Percentiles rank a stretch among this genome's conserved stretches.
These are phyloP conservation scores for Kodamaea arcana DNA, from an alignment of 1,139 yeast species.

Conservation along the genomic window DNA sequence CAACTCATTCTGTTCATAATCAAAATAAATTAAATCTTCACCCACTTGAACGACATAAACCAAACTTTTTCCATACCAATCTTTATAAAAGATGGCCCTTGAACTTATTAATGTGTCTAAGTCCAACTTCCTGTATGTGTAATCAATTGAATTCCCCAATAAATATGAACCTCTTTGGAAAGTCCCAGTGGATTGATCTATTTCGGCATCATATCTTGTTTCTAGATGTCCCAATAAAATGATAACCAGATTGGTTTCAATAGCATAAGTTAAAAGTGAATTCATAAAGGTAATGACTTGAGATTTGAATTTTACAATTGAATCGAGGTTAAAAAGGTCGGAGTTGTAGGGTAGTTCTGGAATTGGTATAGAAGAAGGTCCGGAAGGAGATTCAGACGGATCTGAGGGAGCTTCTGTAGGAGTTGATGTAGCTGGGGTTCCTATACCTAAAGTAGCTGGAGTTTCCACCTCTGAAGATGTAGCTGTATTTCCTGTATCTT, in stretches of 20 bases:
- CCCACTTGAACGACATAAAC: constrained; percentile 22
- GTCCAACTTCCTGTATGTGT: constrained; percentile 4
- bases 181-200: neutral
- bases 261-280: constrained; percentile 22
- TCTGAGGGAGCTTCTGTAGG: no score
- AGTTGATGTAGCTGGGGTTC: no score
- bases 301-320: constrained; percentile 27
- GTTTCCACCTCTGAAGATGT: no score
- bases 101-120: constrained; percentile 22
- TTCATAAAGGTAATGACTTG: constrained; percentile 29
- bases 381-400: no score
- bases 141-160: constrained; percentile 10
- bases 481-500: no score
- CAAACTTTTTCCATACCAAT: constrained; percentile 32
- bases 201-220: constrained; percentile 17
- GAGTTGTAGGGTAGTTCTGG: constrained; percentile 31
- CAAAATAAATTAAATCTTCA: neutral
- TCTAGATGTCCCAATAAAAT: constrained; percentile 32
- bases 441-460: no score
- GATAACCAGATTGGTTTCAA: constrained; percentile 23
- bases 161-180: constrained; percentile 16
- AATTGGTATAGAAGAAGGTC: no score
- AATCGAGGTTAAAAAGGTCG: constrained; percentile 29
- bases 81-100: constrained; percentile 31
- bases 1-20: neutral